Conservation (phyloP, 2,329 filamentous ascomycete species). For the Escovopsis sp. region DNA sequence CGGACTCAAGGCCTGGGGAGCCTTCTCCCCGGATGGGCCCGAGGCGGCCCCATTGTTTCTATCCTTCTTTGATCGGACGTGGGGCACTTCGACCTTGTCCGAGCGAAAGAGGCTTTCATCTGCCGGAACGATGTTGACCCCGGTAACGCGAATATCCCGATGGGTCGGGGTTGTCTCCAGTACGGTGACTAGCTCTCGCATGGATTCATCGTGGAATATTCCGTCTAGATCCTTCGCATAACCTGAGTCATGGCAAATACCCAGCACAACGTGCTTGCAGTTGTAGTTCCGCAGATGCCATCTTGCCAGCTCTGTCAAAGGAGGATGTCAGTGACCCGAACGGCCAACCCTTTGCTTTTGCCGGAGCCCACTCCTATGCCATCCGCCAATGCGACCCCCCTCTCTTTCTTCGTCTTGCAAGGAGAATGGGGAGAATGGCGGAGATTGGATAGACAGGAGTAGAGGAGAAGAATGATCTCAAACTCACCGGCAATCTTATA, state of each 20-base stretch:
- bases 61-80: not conserved
- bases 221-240: conserved; percentile 47
- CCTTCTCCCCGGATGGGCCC: conserved; percentile 5
- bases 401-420: too few species aligned
- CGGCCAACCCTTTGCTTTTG: too few species aligned
- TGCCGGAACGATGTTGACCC: conserved; percentile 31
- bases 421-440: too few species aligned
- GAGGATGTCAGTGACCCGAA: too few species aligned
- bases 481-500: conserved; percentile 43
- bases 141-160: conserved; percentile 33
- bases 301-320: conserved; percentile 28
- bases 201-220: conserved; percentile 30
- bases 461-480: not conserved
- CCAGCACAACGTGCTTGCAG: conserved; percentile 47
- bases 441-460: too few species aligned
- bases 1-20: conserved; percentile 5
- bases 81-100: conserved; percentile 29
- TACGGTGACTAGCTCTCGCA: conserved; percentile 32
- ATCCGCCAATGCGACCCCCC: too few species aligned
- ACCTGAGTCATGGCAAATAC: conserved; percentile 45
- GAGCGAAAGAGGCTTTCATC: conserved; percentile 35
- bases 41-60: conserved; percentile 7
- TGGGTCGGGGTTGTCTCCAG: conserved; percentile 38
- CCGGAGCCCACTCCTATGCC: too few species aligned
- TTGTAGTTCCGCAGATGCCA: conserved; percentile 47